These are phyloP conservation scores for Podospora conica DNA, from an alignment of 495 filamentous ascomycete genomes.

Conservation along the genomic window DNA sequence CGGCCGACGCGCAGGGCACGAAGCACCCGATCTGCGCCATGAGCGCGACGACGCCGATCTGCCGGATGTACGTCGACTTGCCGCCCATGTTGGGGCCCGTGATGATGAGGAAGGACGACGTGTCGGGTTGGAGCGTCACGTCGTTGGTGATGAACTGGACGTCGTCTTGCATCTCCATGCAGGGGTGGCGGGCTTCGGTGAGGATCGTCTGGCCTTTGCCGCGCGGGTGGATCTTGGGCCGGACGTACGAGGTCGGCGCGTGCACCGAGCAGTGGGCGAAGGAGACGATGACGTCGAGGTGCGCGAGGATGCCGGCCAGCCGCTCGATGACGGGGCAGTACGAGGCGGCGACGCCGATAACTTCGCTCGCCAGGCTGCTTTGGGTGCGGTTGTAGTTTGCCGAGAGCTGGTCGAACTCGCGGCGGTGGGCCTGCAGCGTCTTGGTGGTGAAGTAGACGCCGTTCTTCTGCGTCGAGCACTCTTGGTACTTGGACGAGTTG, in stretches of 20 bases:
- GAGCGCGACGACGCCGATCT: conserved; percentile 93
- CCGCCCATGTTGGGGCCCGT: conserved; percentile 99
- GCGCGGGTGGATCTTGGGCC: conserved; percentile 86
- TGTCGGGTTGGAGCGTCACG: conserved; percentile 71
- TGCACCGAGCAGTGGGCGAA: conserved; percentile 93
- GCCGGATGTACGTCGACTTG: conserved; percentile 97
- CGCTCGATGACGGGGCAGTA: conserved; percentile 92
- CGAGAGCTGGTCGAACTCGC: conserved; percentile 90
- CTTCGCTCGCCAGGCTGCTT: conserved; percentile 82
- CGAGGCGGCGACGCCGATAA: conserved; percentile 87
- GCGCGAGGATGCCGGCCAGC: conserved; percentile 80
- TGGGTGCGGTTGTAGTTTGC: conserved; percentile 96
- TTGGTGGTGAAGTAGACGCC: conserved; percentile 96
- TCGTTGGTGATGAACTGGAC: conserved; percentile 99
- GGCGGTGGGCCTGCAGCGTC: conserved; percentile 70
- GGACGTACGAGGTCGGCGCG: conserved; percentile 83
- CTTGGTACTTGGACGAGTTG: conserved; percentile 81
- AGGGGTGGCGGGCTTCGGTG: conserved; percentile 91
- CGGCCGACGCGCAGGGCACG: conserved; percentile 84
- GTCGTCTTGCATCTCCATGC: conserved; percentile 99
- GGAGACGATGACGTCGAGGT: conserved; percentile 93
- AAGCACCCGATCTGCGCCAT: conserved; percentile 98
- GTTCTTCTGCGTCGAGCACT: conserved; percentile 98
- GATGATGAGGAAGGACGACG: conserved; percentile 90
- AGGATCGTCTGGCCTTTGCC: conserved; percentile 87